Base-by-base conservation (phyloP, 202 grass and related monocot genomes). In the Dendrocalamus latiflorus region DNA sequence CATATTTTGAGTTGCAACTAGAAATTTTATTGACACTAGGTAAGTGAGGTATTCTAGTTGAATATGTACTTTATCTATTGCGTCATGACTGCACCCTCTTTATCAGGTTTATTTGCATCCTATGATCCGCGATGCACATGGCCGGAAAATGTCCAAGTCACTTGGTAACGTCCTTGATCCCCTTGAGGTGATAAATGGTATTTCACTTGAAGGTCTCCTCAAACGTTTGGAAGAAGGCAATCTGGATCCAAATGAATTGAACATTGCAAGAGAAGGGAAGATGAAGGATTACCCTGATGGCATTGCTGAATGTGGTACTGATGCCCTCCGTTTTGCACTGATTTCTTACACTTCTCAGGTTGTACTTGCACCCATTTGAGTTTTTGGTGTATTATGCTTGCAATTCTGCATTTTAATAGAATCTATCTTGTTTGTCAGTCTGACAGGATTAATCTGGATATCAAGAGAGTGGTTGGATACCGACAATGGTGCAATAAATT, bases 321-420 rank as follows among this genome's bases (percentile, higher is more conserved):
- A 98, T 85, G 95, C 92, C 56, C 92, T 98, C 63, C 88, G 95
- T 43, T 98, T 98, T 7, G 86, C 95, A 36, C 89, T 98, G 74
- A 89, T 95, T 77, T 81, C 95, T 20, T 98, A 98, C 78, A 98
- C 95, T 83, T 94, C 95, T 65, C 92, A 98, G 90, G 96, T 98
- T 80, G 17, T 79, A 58, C 21, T 70, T 48, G 39, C 41, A 81
- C 25, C 69, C 43, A 82, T 63, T 68, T 76, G 17, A 79, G 28
- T 85, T 81, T 76, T 5, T 39, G 15, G 34, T 60, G 17, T 59
- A 54, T 76, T 81, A 61, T 49, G 53, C 21, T 61, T 91, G 69
- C 45, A 54, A 34, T 81, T 43, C 14, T 73, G 39, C 37, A 28
- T 66, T 72, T 47, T 61, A 56, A 73, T 82, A 61, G 17, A 70